Evolutionary conservation across 2,329 filamentous ascomycete genomes (phyloP), one percentile per base, ranked within the genome.

Genomic region (Fusarium armeniacum): DNA sequence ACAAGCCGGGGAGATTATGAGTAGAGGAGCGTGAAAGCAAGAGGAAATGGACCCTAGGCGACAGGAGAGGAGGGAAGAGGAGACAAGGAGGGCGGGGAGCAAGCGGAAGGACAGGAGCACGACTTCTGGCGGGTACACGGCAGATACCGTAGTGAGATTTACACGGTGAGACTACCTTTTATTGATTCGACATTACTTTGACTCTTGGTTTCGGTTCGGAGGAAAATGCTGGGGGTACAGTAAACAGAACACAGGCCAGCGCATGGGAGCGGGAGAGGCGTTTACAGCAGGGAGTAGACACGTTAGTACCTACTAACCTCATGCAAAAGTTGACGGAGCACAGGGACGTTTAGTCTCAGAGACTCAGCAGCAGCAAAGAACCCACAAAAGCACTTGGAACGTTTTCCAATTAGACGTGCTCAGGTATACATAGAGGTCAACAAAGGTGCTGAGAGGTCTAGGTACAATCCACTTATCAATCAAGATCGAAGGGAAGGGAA

Each of bases 181-280:
- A 20, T 26, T 51, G 13, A 4, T 40, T 35, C 26, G 22, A 46
- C 30, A 20, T 15, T 12, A 24, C 16, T 51, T 51, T 28, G 49
- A 40, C 40, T 62, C 51, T 54, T 61, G 65, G 32, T 30, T 44
- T 66, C 46, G 35, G 46, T 47, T 43, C n/a, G n/a, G 28, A 62
- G 28, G 15, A 40, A 49, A 5, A 33, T n/a, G n/a, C 15, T 28
- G 28, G 24, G 22, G 56, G 40, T 40, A 30, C 45, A 56, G 26
- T 13, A 35, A 11, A 18, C 35, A 57, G 26, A 18, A 36, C 15
- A 20, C 30, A 15, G 30, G 28, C 12, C 22, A 46, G 35, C 28
- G 40, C 38, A 65, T 30, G 40, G 59, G 59, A 68, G 64, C 65
- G 65, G 65, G 53, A 68, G 55, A 40, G 59, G 64, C 65, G 64